Evolutionary conservation across 805 yeast species (phyloP).

Genomic region (Yarrowia divulgata): DNA sequence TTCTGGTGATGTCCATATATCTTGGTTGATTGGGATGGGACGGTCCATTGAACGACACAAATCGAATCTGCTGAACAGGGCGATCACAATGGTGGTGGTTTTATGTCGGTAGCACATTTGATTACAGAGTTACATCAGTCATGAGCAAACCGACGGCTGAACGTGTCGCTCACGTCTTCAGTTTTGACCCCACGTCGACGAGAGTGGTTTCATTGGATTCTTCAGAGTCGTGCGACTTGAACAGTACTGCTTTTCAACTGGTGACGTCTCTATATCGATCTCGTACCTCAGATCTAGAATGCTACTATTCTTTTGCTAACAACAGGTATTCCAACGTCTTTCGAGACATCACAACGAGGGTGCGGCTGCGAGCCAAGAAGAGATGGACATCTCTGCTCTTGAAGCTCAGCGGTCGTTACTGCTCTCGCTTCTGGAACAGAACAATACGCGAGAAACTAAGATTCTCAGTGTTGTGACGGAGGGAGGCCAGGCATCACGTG

Average conservation of each 20-base stretch:
- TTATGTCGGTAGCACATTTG: background rate
- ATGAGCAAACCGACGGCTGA: background rate
- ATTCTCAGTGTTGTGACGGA: constrained; percentile 13
- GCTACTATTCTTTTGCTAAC: background rate
- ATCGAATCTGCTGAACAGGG: background rate
- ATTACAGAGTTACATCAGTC: background rate
- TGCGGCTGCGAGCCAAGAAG: background rate
- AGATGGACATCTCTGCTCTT: background rate
- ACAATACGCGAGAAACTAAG: constrained; percentile 16
- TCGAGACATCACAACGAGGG: constrained; percentile 31
- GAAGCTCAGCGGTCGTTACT: constrained; percentile 17
- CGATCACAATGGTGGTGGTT: background rate
- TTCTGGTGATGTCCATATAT: background rate
- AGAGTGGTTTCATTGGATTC: background rate
- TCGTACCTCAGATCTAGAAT: no score
- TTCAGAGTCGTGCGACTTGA: background rate
- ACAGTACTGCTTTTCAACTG: background rate
- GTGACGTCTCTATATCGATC: background rate
- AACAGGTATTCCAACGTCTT: constrained; percentile 35
- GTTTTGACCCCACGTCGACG: background rate
- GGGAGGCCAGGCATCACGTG: constrained; percentile 25
- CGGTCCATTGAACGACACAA: background rate
- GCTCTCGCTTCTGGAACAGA: constrained; percentile 21
- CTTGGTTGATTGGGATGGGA: background rate
- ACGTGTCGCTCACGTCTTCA: background rate